These are phyloP conservation scores for Jackrogersella minutella DNA, from an alignment of 495 filamentous ascomycete species.

Conservation along the genomic window DNA sequence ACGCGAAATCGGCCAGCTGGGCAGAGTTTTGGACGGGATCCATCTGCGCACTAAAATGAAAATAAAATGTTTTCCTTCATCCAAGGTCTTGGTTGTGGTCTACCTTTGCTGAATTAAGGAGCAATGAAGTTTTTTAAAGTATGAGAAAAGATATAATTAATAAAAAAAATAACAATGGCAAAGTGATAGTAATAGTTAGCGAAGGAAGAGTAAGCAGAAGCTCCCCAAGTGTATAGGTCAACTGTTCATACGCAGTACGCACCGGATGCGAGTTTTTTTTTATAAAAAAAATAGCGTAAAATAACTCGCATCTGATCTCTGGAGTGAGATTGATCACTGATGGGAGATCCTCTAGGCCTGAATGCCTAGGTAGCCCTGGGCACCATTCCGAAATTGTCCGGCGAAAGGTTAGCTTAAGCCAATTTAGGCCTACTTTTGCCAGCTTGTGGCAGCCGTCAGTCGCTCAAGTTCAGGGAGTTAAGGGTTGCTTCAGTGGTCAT, in stretches of 20 bases:
- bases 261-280: constrained; percentile 1
- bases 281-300: constrained; percentile 17
- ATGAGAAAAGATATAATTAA: too few relatives aligned
- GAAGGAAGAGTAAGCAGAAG: constrained; percentile 24
- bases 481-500: constrained; percentile 15
- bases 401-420: constrained; percentile 14
- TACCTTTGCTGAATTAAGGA: not conserved
- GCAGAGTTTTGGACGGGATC: constrained; percentile 23
- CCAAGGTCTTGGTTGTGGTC: constrained; percentile 18
- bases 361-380: too few relatives aligned
- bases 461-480: constrained; percentile 3
- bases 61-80: not conserved
- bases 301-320: constrained; percentile 36
- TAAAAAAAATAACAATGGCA: too few relatives aligned
- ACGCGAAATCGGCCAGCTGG: constrained; percentile 14
- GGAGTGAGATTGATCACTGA: constrained; percentile 8
- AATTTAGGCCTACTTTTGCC: not conserved
- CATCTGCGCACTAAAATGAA: constrained; percentile 15
- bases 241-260: not conserved
- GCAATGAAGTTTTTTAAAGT: not conserved
- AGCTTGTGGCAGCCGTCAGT: constrained; percentile 2
- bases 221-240: not conserved
- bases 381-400: constrained; percentile 40
- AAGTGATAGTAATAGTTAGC: too few relatives aligned
- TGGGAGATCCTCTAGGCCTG: not conserved